Evolutionary conservation across 768 basidiomycete species (phyloP).

Genomic region (Podaxis pistillaris): DNA sequence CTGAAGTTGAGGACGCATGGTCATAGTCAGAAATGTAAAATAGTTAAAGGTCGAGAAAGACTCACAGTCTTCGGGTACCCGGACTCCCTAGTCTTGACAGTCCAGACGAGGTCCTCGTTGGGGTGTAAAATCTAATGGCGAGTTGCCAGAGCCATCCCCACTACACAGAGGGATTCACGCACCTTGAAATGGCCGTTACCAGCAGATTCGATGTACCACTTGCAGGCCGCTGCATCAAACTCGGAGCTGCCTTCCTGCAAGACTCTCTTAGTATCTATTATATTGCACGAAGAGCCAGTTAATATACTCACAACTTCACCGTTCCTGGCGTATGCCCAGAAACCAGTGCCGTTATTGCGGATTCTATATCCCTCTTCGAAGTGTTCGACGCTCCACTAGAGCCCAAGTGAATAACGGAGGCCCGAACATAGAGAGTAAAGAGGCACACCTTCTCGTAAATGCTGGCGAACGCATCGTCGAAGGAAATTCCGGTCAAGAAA

Average conservation of each 20-base stretch:
- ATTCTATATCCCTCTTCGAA: not conserved
- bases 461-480: not conserved
- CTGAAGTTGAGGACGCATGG: not conserved
- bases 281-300: not conserved
- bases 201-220: not conserved
- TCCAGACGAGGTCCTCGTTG: not conserved
- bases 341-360: not conserved
- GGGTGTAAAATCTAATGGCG: not conserved
- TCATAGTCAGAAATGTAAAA: not conserved
- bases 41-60: not conserved
- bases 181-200: not conserved
- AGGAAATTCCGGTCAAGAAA: not conserved
- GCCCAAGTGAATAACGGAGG: not conserved
- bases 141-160: not conserved
- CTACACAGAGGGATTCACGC: not conserved
- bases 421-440: not conserved
- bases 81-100: not conserved
- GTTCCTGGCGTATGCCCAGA: not conserved
- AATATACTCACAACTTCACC: not conserved
- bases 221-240: not conserved
- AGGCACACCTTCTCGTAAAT: not conserved
- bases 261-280: not conserved
- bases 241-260: not conserved
- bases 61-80: not conserved
- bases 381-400: not conserved